Evolutionary conservation across 768 basidiomycete species (phyloP), one percentile per base, ranked within the genome.

Genomic region (Pleurotus citrinopileatus): DNA sequence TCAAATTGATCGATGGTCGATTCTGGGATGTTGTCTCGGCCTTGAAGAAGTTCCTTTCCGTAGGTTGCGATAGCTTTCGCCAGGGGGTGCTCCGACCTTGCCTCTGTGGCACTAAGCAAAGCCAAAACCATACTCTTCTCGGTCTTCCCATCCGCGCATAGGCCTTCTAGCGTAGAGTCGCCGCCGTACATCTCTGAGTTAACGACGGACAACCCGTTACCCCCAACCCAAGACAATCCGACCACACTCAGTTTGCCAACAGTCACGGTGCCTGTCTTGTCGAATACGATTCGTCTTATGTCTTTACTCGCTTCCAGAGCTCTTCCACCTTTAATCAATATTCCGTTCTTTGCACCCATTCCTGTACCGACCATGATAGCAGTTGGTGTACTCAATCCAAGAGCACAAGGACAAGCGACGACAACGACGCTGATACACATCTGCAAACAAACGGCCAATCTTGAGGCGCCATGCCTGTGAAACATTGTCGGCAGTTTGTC

Each of bases 341-440:
- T 98, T 0, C 97, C 96, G 62, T 98, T 96, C 73, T 89, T 82
- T 7, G 97, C 97, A 1, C 97, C 97, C 54, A 98, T 85, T 1
- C 97, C 97, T 0, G 96, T 98, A 15, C 97, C 97, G 27, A 98
- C 97, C 97, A 98, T 98, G 70, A 98, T 94, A 2, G 96, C 97
- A 0, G 97, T 98, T 1, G 97, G 97, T 0, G 96, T 98, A 53
- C 91, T 92, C 55, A 98, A 79, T 3, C 96, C 97, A 28, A 99
- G 80, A 0, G 97, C 96, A 66, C 97, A 99, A 0, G 97, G 97
- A 68, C 97, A 99, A 19, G 97, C 96, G 48, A 99, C 94, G 45
- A 99, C 97, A 55, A 99, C 82, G 57, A 98, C 97, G 36, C 91
- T 94, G 65, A 98, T 99, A 68, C 96, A 98, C 63, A 99, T 86